Conservation (phyloP, 2,329 filamentous ascomycete genomes). For the Geosmithia morbida region DNA sequence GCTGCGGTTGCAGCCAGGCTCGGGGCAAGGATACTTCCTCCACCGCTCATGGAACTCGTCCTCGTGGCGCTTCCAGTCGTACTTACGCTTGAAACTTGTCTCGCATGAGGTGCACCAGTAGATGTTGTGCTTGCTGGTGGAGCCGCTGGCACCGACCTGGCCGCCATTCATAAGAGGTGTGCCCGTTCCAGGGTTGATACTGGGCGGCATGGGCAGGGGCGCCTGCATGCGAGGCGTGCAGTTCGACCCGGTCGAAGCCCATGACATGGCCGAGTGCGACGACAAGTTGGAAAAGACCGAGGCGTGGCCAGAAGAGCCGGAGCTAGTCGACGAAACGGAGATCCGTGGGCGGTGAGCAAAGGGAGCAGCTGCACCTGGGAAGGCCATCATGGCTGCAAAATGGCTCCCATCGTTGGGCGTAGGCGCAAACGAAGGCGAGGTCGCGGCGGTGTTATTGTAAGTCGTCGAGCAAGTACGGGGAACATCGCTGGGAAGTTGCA, state of each 20-base stretch:
- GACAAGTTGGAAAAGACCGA: conserved; percentile 28
- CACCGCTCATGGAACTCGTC: conserved; percentile 56
- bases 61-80: conserved; percentile 57
- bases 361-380: conserved; percentile 12
- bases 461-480: not conserved
- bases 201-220: conserved; percentile 19
- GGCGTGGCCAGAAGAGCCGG: conserved; percentile 31
- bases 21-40: conserved; percentile 53
- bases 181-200: conserved; percentile 10
- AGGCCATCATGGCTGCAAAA: conserved; percentile 9
- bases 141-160: conserved; percentile 10
- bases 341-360: conserved; percentile 27
- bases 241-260: conserved; percentile 8
- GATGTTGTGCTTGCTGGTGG: conserved; percentile 24
- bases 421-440: not conserved
- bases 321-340: conserved; percentile 34
- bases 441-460: not conserved
- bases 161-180: conserved; percentile 17
- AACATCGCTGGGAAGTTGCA: not conserved
- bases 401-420: not conserved
- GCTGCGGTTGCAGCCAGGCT: conserved; percentile 47
- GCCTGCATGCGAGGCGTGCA: conserved; percentile 17
- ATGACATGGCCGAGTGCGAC: conserved; percentile 16
- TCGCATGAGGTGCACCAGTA: conserved; percentile 46
- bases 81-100: conserved; percentile 52